Evolutionary conservation across 208 protist species (phyloP).

Genomic region (Porcisia deanei): DNA sequence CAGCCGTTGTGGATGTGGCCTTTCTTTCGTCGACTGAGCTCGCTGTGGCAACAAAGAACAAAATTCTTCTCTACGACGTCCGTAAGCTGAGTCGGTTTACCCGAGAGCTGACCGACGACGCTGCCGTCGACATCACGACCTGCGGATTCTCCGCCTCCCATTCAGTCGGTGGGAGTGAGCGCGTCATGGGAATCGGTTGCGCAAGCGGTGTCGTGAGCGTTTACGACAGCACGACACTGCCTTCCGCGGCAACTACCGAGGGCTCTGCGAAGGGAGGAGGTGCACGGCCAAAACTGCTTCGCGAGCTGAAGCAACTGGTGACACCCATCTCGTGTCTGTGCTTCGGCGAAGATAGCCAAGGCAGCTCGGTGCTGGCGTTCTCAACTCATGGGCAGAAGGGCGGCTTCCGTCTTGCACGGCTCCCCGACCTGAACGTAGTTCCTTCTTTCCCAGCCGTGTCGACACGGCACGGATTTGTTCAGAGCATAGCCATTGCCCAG

Average conservation of each 20-base stretch:
- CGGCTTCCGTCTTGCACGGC: conserved; percentile 71
- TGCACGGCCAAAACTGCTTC: conserved; percentile 24
- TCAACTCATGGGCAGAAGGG: conserved; percentile 71
- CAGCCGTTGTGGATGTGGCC: conserved; percentile 45
- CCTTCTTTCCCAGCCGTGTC: conserved; percentile 78
- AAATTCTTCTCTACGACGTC: conserved; percentile 77
- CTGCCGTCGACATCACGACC: conserved; percentile 58
- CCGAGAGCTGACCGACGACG: conserved; percentile 59
- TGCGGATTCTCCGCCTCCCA: conserved; percentile 37
- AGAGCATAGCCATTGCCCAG: conserved; percentile 61
- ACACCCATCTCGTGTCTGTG: conserved; percentile 58
- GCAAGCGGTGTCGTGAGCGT: conserved; percentile 78
- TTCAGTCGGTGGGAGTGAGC: background rate
- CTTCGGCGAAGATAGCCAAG: conserved; percentile 64
- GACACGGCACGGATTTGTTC: conserved; percentile 72
- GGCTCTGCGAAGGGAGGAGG: background rate
- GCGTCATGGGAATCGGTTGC: conserved; percentile 61
- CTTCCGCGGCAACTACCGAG: conserved; percentile 1
- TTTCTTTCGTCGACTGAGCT: conserved; percentile 66
- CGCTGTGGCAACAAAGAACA: conserved; percentile 60
- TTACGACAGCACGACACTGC: conserved; percentile 38
- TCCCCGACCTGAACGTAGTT: conserved; percentile 71
- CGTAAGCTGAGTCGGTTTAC: conserved; percentile 69
- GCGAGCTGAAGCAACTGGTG: conserved; percentile 78
- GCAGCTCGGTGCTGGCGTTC: conserved; percentile 64